Evolutionary conservation across 176 grass and related monocot species (phyloP).

Genomic region (Olyra latifolia): DNA sequence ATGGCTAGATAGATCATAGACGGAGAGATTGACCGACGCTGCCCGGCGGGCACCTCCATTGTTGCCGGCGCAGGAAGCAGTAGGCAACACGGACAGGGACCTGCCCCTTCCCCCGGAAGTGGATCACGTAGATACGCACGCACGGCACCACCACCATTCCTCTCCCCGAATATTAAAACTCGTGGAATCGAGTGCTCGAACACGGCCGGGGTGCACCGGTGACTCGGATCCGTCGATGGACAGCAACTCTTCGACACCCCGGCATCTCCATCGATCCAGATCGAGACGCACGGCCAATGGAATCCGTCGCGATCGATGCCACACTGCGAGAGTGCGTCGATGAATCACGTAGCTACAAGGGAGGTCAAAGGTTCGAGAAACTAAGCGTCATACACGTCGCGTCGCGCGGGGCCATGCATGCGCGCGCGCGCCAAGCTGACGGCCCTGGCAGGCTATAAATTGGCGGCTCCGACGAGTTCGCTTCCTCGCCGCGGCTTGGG

Average conservation of each 20-base stretch:
- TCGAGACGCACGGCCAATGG: neutral
- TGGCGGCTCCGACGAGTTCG: neutral
- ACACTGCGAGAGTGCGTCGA: too few relatives aligned
- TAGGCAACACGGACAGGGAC: neutral
- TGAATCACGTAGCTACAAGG: neutral
- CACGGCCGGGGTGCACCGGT: slow-evolving; percentile 12
- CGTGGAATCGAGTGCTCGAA: slow-evolving; percentile 6
- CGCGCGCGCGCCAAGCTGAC: too few relatives aligned
- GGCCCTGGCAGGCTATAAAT: too few relatives aligned
- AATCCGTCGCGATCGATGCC: neutral
- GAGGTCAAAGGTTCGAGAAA: neutral
- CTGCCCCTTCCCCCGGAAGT: slow-evolving; percentile 8
- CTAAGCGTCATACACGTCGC: too few relatives aligned
- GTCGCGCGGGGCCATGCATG: too few relatives aligned
- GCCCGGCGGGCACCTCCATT: neutral
- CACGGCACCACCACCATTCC: neutral
- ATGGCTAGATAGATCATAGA: neutral
- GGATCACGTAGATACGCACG: neutral
- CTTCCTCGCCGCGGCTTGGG: neutral
- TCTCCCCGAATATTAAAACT: neutral
- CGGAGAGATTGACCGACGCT: neutral
- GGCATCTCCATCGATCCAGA: neutral
- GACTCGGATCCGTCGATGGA: slow-evolving; percentile 41
- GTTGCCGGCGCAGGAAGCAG: slow-evolving; percentile 22
- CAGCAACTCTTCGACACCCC: neutral